Evolutionary conservation across 2,329 filamentous ascomycete genomes (phyloP).

Genomic region (Nothopassalora personata): DNA sequence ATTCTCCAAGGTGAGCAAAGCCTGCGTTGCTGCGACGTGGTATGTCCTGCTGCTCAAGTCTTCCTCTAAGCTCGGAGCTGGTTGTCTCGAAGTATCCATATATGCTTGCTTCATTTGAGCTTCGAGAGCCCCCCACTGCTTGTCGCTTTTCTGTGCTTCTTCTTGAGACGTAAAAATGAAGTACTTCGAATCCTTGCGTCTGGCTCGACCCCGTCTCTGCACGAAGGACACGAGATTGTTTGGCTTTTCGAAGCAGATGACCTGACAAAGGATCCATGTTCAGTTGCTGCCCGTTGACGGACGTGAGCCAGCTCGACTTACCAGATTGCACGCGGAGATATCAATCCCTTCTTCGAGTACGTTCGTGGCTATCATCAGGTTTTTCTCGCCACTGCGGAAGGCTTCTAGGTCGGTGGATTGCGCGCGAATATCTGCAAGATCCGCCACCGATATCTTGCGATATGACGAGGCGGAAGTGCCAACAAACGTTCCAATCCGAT

Average conservation of each 20-base stretch:
- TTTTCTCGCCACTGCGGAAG: slow-evolving; percentile 49
- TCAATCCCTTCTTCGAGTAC: slow-evolving; percentile 60
- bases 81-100: slow-evolving; percentile 56
- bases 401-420: slow-evolving; percentile 50
- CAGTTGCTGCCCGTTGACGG: not conserved
- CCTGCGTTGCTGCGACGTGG: slow-evolving; percentile 47
- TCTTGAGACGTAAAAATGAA: slow-evolving; percentile 46
- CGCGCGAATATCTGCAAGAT: slow-evolving; percentile 44
- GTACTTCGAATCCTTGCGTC: slow-evolving; percentile 50
- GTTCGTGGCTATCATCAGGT: slow-evolving; percentile 54
- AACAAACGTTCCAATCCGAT: slow-evolving; percentile 48
- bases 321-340: slow-evolving; percentile 57
- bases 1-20: slow-evolving; percentile 65
- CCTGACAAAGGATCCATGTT: slow-evolving; percentile 2
- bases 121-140: slow-evolving; percentile 64
- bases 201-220: slow-evolving; percentile 59
- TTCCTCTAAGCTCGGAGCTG: slow-evolving; percentile 44
- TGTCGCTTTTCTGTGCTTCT: slow-evolving; percentile 31
- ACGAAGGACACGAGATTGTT: slow-evolving; percentile 60
- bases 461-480: slow-evolving; percentile 44
- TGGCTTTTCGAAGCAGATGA: slow-evolving; percentile 60
- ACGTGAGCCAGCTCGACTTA: not conserved
- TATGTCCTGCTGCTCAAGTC: slow-evolving; percentile 41
- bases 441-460: slow-evolving; percentile 45
- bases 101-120: slow-evolving; percentile 66